Base-by-base conservation (phyloP, 2,329 filamentous ascomycete genomes). In the Exutisphaerella laricina region DNA sequence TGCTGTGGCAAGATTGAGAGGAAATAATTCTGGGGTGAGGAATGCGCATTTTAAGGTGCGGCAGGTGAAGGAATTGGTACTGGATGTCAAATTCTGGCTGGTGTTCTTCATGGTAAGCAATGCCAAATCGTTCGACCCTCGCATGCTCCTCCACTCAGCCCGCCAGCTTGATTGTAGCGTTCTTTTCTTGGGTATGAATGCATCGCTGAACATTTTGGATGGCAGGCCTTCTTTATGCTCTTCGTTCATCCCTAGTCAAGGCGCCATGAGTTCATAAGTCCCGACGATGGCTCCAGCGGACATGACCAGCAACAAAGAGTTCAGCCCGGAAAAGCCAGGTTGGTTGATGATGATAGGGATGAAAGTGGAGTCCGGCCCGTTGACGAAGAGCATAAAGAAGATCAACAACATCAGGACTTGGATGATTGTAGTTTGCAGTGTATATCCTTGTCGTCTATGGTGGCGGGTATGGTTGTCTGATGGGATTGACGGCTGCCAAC, bases 401-500 rank as follows among this genome's bases (percentile, higher is more conserved):
- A 63, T 60, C 10, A 67, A 64, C 22, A 60, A 53, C n/a, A n/a
- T n/a, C n/a, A n/a, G n/a, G n/a, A n/a, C n/a, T n/a, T n/a, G n/a
- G n/a, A n/a, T n/a, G n/a, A n/a, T n/a, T n/a, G n/a, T n/a, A n/a
- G 0, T 75, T 76, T 46, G 74, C 66, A 0, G 66, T 66, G 7
- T 71, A 70, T 35, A 74, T 75, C 32, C 57, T 77, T 6, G 67
- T 72, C 1, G 69, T 66, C 5, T 64, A 64, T 26, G 66, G 66
- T 4, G 71, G 65, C 1, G 69, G 66, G 0, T 77, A 77, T 46
- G 72, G 69, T 1, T 69, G 75, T 4, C 54, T 74, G 0, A 73
- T 78, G 65, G 70, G 70, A 0, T 54, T 74, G 4, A 65, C 69
- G 33, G 66, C 72, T 30, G 71, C 72, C 18, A 75, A 76, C 46